Base-by-base conservation (phyloP, 495 filamentous ascomycete genomes). In the Penicillium daleae region DNA sequence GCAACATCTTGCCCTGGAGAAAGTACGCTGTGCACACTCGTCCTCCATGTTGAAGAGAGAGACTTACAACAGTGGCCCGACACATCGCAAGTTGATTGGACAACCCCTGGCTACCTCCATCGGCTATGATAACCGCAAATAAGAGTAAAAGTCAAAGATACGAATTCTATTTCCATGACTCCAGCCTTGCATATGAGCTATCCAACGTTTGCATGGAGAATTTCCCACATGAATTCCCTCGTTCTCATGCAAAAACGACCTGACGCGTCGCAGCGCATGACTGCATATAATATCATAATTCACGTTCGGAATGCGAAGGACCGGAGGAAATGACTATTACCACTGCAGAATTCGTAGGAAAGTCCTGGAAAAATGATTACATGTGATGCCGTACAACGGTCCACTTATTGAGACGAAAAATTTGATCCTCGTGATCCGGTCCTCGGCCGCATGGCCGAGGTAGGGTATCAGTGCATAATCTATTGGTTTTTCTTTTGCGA, bases 201-300 rank as follows among this genome's bases (percentile, higher is more conserved):
- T 21, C 31, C 17, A 54, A 21, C 24, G 21, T 26, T 29, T 6
- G 0, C n/a, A 33, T 1, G 49, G 31, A 31, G 19, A 21, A 54
- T 35, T 54, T 35, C 31, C 27, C 21, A 35, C 51, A 21, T 54
- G 29, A 35, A 4, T 1, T 22, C 31, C 29, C 51, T 54, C 51
- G 51, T 54, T 54, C 27, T 52, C 31, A 50, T 42, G 44, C 13
- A 52, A 15, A 42, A 50, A 29, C n/a, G n/a, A 50, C 55, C 51
- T 21, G 31, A 49, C 44, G 51, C 31, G 52, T 27, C 33, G 37
- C 19, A 31, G 48, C 19, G 37, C 31, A 54, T 35, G 50, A 10
- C 29, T 35, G 51, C 29, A 29, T n/a, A 26, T 29, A 24, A 50
- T 6, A 21, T 17, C 13, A 39, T 39, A 17, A 31, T 3, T 3